Base-by-base conservation (phyloP, 805 yeast genomes). In the Wickerhamiella hasegawae region DNA sequence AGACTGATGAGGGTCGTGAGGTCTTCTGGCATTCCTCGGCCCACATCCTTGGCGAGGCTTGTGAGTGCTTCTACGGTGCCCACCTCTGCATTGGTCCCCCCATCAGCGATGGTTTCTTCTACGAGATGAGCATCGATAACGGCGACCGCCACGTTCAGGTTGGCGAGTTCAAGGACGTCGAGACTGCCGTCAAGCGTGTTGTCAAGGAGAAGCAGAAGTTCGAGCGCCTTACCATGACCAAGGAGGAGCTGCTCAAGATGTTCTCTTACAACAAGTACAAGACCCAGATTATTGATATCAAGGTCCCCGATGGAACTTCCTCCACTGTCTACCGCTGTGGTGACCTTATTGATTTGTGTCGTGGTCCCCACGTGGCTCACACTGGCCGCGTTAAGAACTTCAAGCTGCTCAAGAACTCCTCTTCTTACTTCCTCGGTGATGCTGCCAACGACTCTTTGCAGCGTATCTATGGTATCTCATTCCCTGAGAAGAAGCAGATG, bases 21-120 rank as follows among this genome's bases (percentile, higher is more conserved):
- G 97, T 87, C 24, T 90, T 90, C 63, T 90, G 98, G 98, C 98
- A 90, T 59, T 90, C 98, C 2, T 79, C 94, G 46, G 98, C 98
- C 35, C 98, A 90, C 62, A 87, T 90, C 37, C 65, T 90, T 49
- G 98, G 98, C 62, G 98, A 90, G 65, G 87, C 96, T 33, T 80
- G 94, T 65, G 98, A 90, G 64, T 78, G 95, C 58, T 90, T 83
- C 59, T 66, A 77, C 57, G 97, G 96, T 47, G 92, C 94, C 45
- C 94, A 87, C 57, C 73, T 90, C 45, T 74, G 82, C 57, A 65
- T 75, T 44, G 98, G 98, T 46, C 98, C 98, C 22, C 98, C 98
- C 57, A 87, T 95, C 41, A 83, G 77, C 37, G 97, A 87, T 45
- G 98, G 98, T 31, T 90, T 90, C 63, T 90, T 87, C 65, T 90